A percentile compares a stretch with the other conserved stretches of the same genome.
Conservation (phyloP, 306 rosid species). For the Amphicarpaea edgeworthii region DNA sequence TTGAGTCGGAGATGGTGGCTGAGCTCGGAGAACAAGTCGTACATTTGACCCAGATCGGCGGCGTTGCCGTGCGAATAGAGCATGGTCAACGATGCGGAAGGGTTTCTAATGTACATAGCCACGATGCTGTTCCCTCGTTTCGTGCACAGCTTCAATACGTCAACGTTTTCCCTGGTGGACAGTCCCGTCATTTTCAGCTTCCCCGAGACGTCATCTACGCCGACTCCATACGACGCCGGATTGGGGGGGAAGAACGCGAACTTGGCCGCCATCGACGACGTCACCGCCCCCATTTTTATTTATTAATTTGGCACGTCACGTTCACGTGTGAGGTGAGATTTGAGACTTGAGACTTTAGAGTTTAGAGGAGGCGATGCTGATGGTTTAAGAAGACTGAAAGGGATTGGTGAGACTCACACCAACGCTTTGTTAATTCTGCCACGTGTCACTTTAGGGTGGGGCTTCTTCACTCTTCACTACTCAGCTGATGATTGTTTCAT, state of each 20-base stretch:
- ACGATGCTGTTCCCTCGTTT: slow-evolving; percentile 78
- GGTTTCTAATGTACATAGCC: slow-evolving; percentile 70
- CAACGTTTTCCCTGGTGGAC: slow-evolving; percentile 67
- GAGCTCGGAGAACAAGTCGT: slow-evolving; percentile 82
- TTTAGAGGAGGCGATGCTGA: no score
- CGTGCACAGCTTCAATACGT: slow-evolving; percentile 83
- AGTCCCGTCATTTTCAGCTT: slow-evolving; percentile 67
- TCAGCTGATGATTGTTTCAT: no score
- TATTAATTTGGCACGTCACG: no score
- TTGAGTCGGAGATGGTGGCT: slow-evolving; percentile 86
- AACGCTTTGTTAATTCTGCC: slow-evolving; percentile 26
- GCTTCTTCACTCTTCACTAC: background rate
- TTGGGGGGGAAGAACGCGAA: slow-evolving; percentile 92
- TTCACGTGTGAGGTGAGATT: no score
- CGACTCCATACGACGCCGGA: slow-evolving; percentile 83
- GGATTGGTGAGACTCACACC: background rate
- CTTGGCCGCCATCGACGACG: slow-evolving; percentile 97
- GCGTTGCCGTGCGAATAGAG: slow-evolving; percentile 95
- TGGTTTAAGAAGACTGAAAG: slow-evolving; percentile 21
- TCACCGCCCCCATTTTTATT: slow-evolving; percentile 74
- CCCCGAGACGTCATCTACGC: slow-evolving; percentile 55
- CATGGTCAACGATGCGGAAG: slow-evolving; percentile 72
- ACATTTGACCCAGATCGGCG: slow-evolving; percentile 99
- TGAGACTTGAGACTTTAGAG: no score
- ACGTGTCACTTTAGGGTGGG: slow-evolving; percentile 63